phyloP scores from a whole-genome alignment of 768 basidiomycete species.

The Lyophyllum shimeji region DNA sequence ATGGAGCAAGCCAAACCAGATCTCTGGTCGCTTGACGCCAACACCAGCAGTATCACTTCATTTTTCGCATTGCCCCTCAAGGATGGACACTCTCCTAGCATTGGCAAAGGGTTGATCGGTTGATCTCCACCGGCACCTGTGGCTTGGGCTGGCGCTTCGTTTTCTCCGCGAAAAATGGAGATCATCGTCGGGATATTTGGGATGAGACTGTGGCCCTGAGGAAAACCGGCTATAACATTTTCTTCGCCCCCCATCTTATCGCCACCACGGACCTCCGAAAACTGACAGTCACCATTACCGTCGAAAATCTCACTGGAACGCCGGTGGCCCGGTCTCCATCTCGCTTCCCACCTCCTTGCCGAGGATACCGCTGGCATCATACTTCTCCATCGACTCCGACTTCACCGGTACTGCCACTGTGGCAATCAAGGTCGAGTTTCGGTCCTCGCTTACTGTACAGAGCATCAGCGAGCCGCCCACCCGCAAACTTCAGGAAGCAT shows the following conservation, averaged over 20 bases:
- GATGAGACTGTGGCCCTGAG: neutral
- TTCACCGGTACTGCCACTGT: slow-evolving; percentile 5
- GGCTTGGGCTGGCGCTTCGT: slow-evolving; percentile 13
- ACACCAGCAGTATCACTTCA: slow-evolving; percentile 3
- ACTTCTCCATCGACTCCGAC: neutral
- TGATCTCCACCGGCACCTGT: slow-evolving; percentile 1
- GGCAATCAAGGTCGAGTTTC: slow-evolving; percentile 4
- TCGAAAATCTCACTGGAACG: neutral
- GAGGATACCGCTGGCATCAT: neutral
- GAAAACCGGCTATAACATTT: slow-evolving; percentile 5
- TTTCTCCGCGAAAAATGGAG: neutral
- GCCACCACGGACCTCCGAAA: neutral
- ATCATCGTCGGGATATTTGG: neutral
- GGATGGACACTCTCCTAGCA: neutral
- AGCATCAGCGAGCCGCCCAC: neutral
- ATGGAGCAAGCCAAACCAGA: slow-evolving; percentile 6
- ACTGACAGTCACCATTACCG: neutral
- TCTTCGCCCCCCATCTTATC: slow-evolving; percentile 4
- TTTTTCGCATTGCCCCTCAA: slow-evolving; percentile 1
- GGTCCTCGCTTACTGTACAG: neutral
- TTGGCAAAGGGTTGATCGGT: neutral
- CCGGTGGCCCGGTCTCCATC: neutral
- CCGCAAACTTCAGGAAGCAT: slow-evolving; percentile 7
- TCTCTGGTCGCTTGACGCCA: slow-evolving; percentile 2
- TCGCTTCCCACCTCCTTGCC: neutral